A percentile compares a stretch with the other conserved stretches of the same genome.
Evolutionary conservation across 768 basidiomycete genomes (phyloP).

Genomic region (Myochromella boudieri): DNA sequence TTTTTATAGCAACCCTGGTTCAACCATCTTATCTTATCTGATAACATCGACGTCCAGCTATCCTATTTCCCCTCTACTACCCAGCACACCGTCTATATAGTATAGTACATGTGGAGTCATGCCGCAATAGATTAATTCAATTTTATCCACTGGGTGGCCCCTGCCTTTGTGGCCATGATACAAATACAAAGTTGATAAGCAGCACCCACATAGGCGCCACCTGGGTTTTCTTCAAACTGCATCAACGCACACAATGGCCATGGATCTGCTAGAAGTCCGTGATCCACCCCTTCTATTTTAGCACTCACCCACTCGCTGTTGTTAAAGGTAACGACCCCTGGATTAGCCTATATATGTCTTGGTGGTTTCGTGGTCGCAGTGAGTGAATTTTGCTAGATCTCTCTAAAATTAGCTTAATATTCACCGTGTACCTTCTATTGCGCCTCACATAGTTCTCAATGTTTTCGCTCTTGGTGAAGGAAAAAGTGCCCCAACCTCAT

Average conservation of each 20-base stretch:
- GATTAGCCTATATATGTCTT: conserved; percentile 61
- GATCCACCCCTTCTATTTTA: conserved; percentile 8
- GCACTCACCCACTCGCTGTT: conserved; percentile 24
- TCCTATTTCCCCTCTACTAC: too few relatives aligned
- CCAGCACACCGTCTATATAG: too few relatives aligned
- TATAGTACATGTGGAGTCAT: too few relatives aligned
- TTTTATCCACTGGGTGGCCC: too few relatives aligned
- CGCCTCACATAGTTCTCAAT: conserved; percentile 65
- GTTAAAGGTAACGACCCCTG: conserved; percentile 48
- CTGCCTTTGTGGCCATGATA: too few relatives aligned
- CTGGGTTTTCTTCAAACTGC: too few relatives aligned
- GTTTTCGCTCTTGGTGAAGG: conserved; percentile 79
- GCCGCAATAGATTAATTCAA: too few relatives aligned
- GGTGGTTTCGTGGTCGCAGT: conserved; percentile 43
- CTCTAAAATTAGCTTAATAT: too few relatives aligned
- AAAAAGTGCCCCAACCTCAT: conserved; percentile 48
- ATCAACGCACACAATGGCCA: conserved; percentile 7
- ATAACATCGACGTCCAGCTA: not conserved
- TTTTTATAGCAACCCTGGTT: conserved; percentile 7
- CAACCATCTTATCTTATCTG: conserved; percentile 31
- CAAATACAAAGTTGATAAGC: too few relatives aligned
- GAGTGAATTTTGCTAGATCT: not conserved
- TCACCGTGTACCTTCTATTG: not conserved
- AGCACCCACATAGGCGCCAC: too few relatives aligned
- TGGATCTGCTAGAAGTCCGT: conserved; percentile 34